A percentile compares a stretch with the other conserved stretches of the same genome.
Evolutionary conservation across 176 grass and related monocot species (phyloP).

Genomic region (Cocos nucifera): DNA sequence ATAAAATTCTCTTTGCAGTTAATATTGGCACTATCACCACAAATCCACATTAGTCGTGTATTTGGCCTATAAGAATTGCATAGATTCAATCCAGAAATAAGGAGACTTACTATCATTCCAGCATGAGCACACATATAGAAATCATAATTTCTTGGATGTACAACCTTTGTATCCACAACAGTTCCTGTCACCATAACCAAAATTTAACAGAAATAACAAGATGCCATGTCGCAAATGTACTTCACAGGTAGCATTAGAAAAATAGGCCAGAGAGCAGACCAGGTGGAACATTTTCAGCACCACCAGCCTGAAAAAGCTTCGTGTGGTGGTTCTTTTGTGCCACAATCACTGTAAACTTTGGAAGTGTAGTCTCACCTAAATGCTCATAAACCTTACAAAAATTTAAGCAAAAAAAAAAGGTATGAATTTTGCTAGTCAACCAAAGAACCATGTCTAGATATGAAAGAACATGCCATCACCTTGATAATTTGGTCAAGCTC

Average conservation of each 20-base stretch:
- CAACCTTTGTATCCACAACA: constrained; percentile 46
- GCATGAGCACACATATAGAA: constrained; percentile 70
- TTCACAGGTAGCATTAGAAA: neutral
- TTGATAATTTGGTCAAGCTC: constrained; percentile 48
- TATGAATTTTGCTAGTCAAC: neutral
- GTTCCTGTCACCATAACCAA: constrained; percentile 23
- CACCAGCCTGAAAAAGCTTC: constrained; percentile 33
- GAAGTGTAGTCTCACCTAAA: constrained; percentile 21
- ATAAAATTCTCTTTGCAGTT: too few species aligned
- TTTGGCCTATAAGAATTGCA: too few species aligned
- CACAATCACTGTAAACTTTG: constrained; percentile 58
- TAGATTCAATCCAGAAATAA: constrained; percentile 2
- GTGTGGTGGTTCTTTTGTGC: constrained; percentile 67
- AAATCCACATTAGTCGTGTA: too few species aligned
- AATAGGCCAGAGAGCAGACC: constrained; percentile 21
- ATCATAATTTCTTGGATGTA: constrained; percentile 54
- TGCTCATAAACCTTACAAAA: constrained; percentile 35
- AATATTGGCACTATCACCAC: too few species aligned
- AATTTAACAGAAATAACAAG: neutral
- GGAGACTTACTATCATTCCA: constrained; percentile 33
- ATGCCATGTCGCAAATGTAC: neutral
- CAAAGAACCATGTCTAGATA: neutral
- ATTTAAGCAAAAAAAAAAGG: constrained; percentile 1
- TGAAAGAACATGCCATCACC: constrained; percentile 22
- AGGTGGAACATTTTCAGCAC: constrained; percentile 31